phyloP scores from a whole-genome alignment of 2,329 filamentous ascomycete species.

The Pezicula radicicola region DNA sequence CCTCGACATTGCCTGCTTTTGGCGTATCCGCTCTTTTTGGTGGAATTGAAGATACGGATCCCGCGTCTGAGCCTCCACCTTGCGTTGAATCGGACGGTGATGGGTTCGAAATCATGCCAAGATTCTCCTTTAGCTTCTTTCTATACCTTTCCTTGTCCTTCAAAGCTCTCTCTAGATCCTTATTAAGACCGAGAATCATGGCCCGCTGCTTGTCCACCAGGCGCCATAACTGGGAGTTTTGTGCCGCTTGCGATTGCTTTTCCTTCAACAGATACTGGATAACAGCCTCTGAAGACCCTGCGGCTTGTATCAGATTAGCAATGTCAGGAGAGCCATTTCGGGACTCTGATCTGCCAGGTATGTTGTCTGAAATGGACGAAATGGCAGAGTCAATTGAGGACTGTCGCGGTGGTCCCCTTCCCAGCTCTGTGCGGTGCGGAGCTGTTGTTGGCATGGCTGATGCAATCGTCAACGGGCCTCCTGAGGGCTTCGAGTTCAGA shows the following conservation, averaged over 20 bases:
- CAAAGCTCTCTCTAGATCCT: constrained; percentile 83
- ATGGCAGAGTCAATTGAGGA: constrained; percentile 94
- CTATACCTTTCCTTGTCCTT: constrained; percentile 95
- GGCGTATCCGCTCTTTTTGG: constrained; percentile 5
- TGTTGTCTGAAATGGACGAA: constrained; percentile 66
- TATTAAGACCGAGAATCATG: constrained; percentile 91
- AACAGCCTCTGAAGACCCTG: constrained; percentile 84
- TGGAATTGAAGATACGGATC: constrained; percentile 19
- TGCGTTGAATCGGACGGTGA: constrained; percentile 27
- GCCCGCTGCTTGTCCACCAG: constrained; percentile 93
- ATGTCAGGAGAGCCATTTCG: constrained; percentile 69
- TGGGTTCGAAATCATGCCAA: constrained; percentile 35
- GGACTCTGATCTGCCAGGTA: constrained; percentile 47
- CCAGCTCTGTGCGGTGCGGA: constrained; percentile 26
- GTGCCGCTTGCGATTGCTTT: constrained; percentile 82
- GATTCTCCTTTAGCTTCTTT: constrained; percentile 79
- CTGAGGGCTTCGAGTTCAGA: constrained; percentile 18
- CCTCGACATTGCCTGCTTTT: constrained; percentile 15
- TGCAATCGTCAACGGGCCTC: constrained; percentile 15
- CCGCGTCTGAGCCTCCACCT: constrained; percentile 21
- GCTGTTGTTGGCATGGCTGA: constrained; percentile 24
- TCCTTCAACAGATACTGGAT: constrained; percentile 88
- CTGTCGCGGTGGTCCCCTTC: constrained; percentile 56
- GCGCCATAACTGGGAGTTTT: constrained; percentile 92
- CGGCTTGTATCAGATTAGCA: constrained; percentile 72